phyloP scores from a whole-genome alignment of 108 stramenopile genomes.

The Fistulifera solaris region DNA sequence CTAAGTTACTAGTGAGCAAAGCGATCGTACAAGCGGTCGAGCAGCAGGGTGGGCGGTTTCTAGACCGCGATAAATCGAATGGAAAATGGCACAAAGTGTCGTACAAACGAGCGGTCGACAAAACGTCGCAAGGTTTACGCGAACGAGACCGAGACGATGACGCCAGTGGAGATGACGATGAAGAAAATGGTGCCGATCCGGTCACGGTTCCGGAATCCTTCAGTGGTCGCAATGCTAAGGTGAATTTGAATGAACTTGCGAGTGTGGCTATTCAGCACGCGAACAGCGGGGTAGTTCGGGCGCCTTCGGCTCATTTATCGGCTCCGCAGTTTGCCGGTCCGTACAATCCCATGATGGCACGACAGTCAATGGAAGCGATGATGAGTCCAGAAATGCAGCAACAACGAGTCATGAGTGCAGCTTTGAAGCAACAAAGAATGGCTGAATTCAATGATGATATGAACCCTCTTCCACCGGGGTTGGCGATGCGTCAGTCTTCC shows the following conservation, averaged over 20 bases:
- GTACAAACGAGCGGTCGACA: constrained; percentile 50
- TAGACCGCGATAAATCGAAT: constrained; percentile 29
- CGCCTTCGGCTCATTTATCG: neutral
- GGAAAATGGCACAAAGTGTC: constrained; percentile 38
- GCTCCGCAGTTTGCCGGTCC: neutral
- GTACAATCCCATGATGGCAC: neutral
- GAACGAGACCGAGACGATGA: constrained; percentile 36
- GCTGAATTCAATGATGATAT: constrained; percentile 5
- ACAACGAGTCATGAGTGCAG: neutral
- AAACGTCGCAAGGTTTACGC: constrained; percentile 65
- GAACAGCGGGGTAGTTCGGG: neutral
- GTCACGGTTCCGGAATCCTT: constrained; percentile 3
- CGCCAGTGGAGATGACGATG: neutral
- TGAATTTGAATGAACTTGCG: constrained; percentile 6
- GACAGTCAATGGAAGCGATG: neutral
- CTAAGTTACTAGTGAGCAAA: constrained; percentile 47
- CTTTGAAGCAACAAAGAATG: neutral
- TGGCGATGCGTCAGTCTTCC: constrained; percentile 23
- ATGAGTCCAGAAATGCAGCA: neutral
- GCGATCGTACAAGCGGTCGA: constrained; percentile 50
- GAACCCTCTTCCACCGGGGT: constrained; percentile 2
- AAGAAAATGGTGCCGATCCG: neutral
- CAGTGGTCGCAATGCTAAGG: neutral
- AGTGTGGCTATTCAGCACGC: constrained; percentile 4
- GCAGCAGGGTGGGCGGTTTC: constrained; percentile 44